Evolutionary conservation across 352 stramenopile genomes (phyloP), one percentile per base, ranked within the genome.

Genomic region (Globisporangium nagaii): DNA sequence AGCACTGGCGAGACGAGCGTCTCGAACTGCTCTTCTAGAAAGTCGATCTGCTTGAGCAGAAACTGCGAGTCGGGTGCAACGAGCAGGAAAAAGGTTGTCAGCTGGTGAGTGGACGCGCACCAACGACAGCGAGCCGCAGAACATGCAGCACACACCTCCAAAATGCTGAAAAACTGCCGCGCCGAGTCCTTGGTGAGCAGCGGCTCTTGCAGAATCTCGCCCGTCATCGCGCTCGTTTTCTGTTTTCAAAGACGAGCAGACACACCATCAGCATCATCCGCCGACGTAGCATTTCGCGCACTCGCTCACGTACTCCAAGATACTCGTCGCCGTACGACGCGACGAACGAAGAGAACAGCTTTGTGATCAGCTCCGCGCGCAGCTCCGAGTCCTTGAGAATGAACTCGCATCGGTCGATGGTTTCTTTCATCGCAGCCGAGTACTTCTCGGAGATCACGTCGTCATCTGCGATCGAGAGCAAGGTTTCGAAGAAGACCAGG

Each of bases 341-440:
- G 24, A 71, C 59, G 45, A 88, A 90, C 1, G 65, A 78, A 11
- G 70, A 75, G 50, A 87, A 90, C 3, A 87, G 27, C 42, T 86
- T 88, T 11, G 79, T 88, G 25, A 86, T 53, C 11, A 93, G 53
- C 42, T 93, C 83, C 1, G 69, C 71, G 6, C 71, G 71, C 52
- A 90, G 44, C 37, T 93, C 83, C 10, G 74, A 78, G 35, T 77
- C 71, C 27, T 86, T 85, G 36, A 93, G 51, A 5, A 93, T 69
- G 36, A 88, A 57, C 19, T 84, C 67, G 44, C 83, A 88, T 15
- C 80, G 75, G 2, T 50, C 57, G 28, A 88, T 60, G 0, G 70
- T 60, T 42, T 75, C 79, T 39, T 66, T 60, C 64, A 88, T 68
- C 10, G 60, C 56, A 30, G 59, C n/a, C 3, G 44, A 39, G 59